Evolutionary conservation across 768 basidiomycete species (phyloP), one percentile per base, ranked within the genome.

Genomic region (Agrocybe chaxingu): DNA sequence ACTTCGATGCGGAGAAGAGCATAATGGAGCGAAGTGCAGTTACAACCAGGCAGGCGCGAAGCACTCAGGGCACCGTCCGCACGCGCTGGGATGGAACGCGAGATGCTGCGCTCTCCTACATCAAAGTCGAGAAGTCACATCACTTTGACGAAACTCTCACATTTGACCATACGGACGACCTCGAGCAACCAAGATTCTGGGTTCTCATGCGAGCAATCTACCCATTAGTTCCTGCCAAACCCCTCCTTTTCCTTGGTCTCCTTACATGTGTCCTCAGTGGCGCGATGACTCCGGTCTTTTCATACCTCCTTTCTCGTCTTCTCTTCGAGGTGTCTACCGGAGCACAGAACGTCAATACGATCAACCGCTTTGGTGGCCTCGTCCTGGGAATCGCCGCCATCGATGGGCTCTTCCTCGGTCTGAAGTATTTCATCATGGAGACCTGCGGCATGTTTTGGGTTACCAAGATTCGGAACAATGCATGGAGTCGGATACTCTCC

Each of bases 201-300:
- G 52, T 59, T 0, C 76, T 84, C 18, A 56, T 87, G 11, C 77
- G 77, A 50, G 69, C 66, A 5, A 74, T 86, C 52, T 85, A 82
- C 63, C 87, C 86, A 2, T 81, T 80, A 0, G 70, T 97, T 19
- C 93, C 94, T 0, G 64, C 78, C 62, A 97, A 95, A 61, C 74
- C 75, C 3, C 55, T 90, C 39, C 66, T 97, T 51, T 59, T 82
- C 62, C 30, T 89, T 46, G 94, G 94, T 12, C 72, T 96, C 19
- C 2, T 83, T 50, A 61, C 80, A n/a, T 85, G 86, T 50, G 54
- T 92, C 35, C 66, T 80, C 47, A 87, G 83, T 57, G 96, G 97
- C 16, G 79, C 89, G 2, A 82, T 89, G 74, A 97, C 93, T 0
- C 96, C 97, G 2, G 51, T 98, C 40, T 99, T 98, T 76, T 94